Percentiles rank a stretch among this genome's conserved stretches.
Conservation (phyloP, 2,329 filamentous ascomycete genomes). For the Monilinia laxa region DNA sequence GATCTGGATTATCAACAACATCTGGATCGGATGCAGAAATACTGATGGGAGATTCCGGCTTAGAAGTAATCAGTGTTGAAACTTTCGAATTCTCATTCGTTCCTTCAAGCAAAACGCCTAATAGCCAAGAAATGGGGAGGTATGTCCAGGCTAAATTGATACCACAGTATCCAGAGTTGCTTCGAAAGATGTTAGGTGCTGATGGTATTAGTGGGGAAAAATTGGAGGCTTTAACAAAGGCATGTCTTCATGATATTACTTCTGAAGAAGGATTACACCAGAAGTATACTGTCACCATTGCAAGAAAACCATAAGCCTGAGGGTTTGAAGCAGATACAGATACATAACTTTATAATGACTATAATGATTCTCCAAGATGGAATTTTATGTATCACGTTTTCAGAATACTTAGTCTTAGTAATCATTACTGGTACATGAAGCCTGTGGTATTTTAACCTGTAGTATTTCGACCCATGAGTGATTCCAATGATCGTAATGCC, state of each 20-base stretch:
- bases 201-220: slow-evolving; percentile 3
- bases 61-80: slow-evolving; percentile 5
- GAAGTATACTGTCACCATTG: slow-evolving; percentile 21
- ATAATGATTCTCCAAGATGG: neutral
- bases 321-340: too few species aligned
- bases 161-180: slow-evolving; percentile 17
- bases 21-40: slow-evolving; percentile 4
- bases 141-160: slow-evolving; percentile 22
- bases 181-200: slow-evolving; percentile 16
- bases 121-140: slow-evolving; percentile 19
- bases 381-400: neutral
- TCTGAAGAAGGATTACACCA: slow-evolving; percentile 20
- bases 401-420: neutral
- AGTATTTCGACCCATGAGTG: neutral
- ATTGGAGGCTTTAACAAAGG: slow-evolving; percentile 14
- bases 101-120: slow-evolving; percentile 11
- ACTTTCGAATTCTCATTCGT: slow-evolving; percentile 22
- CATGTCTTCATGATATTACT: slow-evolving; percentile 17
- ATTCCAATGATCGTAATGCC: neutral
- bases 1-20: slow-evolving; percentile 11
- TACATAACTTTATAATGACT: neutral
- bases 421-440: neutral
- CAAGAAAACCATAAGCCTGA: slow-evolving; percentile 5
- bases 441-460: too few species aligned
- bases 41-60: neutral